A percentile compares a stretch with the other conserved stretches of the same genome.
phyloP scores from a whole-genome alignment of 2,329 filamentous ascomycete species.

The Purpureocillium lavendulum region DNA sequence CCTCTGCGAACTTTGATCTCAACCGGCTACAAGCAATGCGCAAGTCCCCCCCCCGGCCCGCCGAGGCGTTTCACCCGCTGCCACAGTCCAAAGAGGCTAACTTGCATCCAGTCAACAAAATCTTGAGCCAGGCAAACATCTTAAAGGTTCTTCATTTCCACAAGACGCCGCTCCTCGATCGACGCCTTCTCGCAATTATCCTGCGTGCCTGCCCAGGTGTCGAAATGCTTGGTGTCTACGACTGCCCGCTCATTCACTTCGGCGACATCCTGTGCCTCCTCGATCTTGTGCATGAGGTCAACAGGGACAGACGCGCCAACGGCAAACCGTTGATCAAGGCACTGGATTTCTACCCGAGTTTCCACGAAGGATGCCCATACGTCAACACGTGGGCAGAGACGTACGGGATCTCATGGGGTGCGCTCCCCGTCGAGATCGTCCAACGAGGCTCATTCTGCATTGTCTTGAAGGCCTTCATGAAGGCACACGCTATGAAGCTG shows the following conservation, averaged over 20 bases:
- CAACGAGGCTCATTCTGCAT: constrained; percentile 25
- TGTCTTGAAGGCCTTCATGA: constrained; percentile 24
- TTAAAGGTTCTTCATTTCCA: constrained; percentile 21
- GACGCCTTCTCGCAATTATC: constrained; percentile 24
- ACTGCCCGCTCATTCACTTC: constrained; percentile 27
- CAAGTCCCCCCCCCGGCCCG: too few species aligned
- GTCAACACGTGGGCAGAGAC: constrained; percentile 7
- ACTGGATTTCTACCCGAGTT: constrained; percentile 26
- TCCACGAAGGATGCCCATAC: constrained; percentile 14
- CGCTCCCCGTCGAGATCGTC: constrained; percentile 12
- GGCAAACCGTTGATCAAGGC: constrained; percentile 10
- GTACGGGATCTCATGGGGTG: constrained; percentile 22
- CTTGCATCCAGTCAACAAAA: constrained; percentile 13
- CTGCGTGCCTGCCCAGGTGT: constrained; percentile 21
- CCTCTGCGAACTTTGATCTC: constrained; percentile 6
- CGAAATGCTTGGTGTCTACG: constrained; percentile 25
- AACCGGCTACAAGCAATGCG: constrained; percentile 9
- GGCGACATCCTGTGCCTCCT: constrained; percentile 24
- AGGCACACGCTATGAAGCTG: constrained; percentile 19
- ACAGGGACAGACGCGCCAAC: constrained; percentile 11
- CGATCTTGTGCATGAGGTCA: constrained; percentile 27
- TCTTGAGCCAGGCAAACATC: constrained; percentile 9
- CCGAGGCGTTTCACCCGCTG: too few species aligned
- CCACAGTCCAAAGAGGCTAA: constrained; percentile 4
- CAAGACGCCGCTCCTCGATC: constrained; percentile 21